Percentiles rank a stretch among this genome's conserved stretches.
These are phyloP conservation scores for Cryptococcus hybrid DNA, from an alignment of 1,284 basidiomycete genomes.

Conservation along the genomic window DNA sequence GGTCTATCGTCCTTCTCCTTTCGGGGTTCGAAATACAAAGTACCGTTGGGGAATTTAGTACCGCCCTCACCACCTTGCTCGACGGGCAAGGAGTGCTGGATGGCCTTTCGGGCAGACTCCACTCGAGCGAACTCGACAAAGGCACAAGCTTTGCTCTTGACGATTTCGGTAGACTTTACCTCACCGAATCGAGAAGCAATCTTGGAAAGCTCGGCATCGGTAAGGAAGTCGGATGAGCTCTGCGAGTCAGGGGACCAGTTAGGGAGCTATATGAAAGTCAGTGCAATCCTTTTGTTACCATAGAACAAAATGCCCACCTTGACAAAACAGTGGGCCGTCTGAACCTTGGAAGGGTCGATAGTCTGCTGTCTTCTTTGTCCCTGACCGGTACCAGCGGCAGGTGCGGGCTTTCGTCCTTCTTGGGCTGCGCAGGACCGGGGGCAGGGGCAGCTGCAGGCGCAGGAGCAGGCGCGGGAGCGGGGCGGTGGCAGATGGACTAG, in stretches of 20 bases:
- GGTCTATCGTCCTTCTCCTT: slow-evolving; percentile 77
- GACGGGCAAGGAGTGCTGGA: slow-evolving; percentile 65
- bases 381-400: slow-evolving; percentile 4
- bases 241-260: slow-evolving; percentile 47
- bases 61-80: slow-evolving; percentile 81
- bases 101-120: slow-evolving; percentile 81
- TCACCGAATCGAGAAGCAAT: slow-evolving; percentile 76
- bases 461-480: slow-evolving; percentile 50
- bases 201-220: slow-evolving; percentile 60
- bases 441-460: slow-evolving; percentile 28
- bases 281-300: neutral
- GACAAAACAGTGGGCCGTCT: slow-evolving; percentile 77
- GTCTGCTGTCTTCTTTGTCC: neutral
- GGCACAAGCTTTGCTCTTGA: slow-evolving; percentile 84
- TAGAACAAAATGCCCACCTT: slow-evolving; percentile 57
- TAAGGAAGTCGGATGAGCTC: slow-evolving; percentile 71
- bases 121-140: slow-evolving; percentile 85
- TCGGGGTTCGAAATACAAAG: slow-evolving; percentile 79
- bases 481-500: slow-evolving; percentile 48
- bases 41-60: slow-evolving; percentile 64
- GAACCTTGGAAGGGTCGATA: slow-evolving; percentile 58
- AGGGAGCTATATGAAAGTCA: slow-evolving; percentile 35
- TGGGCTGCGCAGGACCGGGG: slow-evolving; percentile 12
- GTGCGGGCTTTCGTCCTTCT: slow-evolving; percentile 12
- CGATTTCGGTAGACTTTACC: slow-evolving; percentile 84